Base-by-base conservation (phyloP, 2,329 filamentous ascomycete species). In the Eurotiales sp. region DNA sequence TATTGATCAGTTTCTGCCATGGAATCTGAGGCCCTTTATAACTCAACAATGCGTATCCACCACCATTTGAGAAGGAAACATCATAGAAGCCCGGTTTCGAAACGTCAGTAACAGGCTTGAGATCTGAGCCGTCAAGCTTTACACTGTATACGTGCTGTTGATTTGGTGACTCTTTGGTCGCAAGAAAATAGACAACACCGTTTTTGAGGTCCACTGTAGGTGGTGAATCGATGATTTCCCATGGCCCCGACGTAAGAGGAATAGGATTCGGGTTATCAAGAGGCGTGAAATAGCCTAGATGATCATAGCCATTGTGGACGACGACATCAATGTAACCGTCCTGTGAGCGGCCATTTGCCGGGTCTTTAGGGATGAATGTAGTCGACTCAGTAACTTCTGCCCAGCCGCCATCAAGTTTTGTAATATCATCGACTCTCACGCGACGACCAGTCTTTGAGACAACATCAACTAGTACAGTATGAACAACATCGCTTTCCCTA, bases 251-350 rank as follows among this genome's bases (percentile, higher is more conserved):
- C 0, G 93, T 99, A 36, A 99, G 82, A 77, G 95, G 83, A 42
- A 88, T 73, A 5, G 93, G 91, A n/a, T 87, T 76, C 0, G 87
- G 76, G 59, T 85, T 91, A 60, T 97, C 88, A 47, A 97, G 71
- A 2, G 93, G 92, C 0, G 86, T 85, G 65, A 96, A 99, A 72
- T 97, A 97, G 0, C 87, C 93, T 46, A 99, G 75, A 61, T 99
- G 93, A 60, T 97, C 89, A 60, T 88, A 89, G 50, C 90, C 86
- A 17, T 95, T 81, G 63, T 95, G 78, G 50, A 97, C 87, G 53
- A 97, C 76, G 0, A 87, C 90, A 68, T 99, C 93, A 55, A 99
- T 85, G 63, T 99, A 99, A 19, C 93, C 93, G 68, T 96, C 90
- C 4, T 92, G 71, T 2, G 81, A 77, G 19, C 91, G 84, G 12